Base-by-base conservation (phyloP, 2,329 filamentous ascomycete genomes). In the Cladosporium oxysporum region DNA sequence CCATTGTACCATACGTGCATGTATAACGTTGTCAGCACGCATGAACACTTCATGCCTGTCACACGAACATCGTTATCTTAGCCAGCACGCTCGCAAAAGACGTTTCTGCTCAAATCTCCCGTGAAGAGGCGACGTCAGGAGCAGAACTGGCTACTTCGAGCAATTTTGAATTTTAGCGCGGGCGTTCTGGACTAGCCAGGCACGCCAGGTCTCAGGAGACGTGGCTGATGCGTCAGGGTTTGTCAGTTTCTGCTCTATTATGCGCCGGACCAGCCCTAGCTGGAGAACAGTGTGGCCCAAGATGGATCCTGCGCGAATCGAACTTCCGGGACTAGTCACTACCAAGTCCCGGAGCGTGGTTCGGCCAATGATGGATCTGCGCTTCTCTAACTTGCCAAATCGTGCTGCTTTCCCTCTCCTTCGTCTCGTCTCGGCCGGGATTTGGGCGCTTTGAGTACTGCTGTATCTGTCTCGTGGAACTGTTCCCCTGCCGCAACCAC, bases 201-300 rank as follows among this genome's bases (percentile, higher is more conserved):
- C 52, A 55, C 57, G 57, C 57, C 35, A 8, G 35, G 31, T 41
- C 49, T 59, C 59, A 62, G 59, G 59, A 62, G 59, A 47, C 59
- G 59, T 62, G 59, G 59, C 59, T 62, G 59, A 62, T 52, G 59
- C 59, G 31, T 35, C 59, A 58, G 55, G 55, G 55, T 61, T 49
- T 33, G 18, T 37, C 18, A 58, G 33, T 35, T 37, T 49, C 23
- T 49, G 41, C 28, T 49, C 41, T 49, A 18, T 44, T 50, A 61
- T 61, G 59, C 59, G 31, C 59, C 47, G 50, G 33, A 26, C 60
- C 41, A 44, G 50, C 41, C 58, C 58, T 61, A 61, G 44, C 31
- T 50, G 29, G 18, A 14, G 58, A 31, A 10, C 5, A 16, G 55
- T 23, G 50, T 63, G 49, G 60, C 33, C 49, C 21, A 29, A 44